Evolutionary conservation across 2,329 filamentous ascomycete genomes (phyloP).

Genomic region (Paraphaeosphaeria minitans): DNA sequence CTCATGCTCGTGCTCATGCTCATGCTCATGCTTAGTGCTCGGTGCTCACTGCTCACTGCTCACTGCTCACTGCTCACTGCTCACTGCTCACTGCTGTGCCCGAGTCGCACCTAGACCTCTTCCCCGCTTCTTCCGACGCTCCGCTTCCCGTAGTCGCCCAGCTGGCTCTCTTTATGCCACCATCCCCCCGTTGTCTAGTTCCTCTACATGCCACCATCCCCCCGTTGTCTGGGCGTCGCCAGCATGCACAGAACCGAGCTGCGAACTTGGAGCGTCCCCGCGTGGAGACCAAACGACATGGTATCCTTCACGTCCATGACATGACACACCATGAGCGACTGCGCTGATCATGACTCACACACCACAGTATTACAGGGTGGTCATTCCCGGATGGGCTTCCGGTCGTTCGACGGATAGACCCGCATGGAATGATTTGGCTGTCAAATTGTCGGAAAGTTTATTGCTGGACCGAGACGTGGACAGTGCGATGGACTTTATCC

Average conservation of each 20-base stretch:
- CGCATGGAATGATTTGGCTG: neutral
- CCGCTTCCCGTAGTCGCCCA: neutral
- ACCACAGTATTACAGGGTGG: neutral
- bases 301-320: neutral
- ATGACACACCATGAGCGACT: neutral
- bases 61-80: too few relatives aligned
- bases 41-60: too few relatives aligned
- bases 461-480: neutral
- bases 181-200: too few relatives aligned
- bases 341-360: neutral
- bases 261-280: neutral
- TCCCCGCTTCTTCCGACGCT: neutral
- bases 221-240: neutral
- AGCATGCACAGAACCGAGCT: neutral
- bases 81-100: conserved; percentile 1
- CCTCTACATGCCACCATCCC: conserved; percentile 1
- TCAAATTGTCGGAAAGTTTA: neutral
- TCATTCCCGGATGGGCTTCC: neutral
- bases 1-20: too few relatives aligned
- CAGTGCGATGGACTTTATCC: neutral
- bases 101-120: neutral
- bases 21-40: too few relatives aligned
- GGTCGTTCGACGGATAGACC: neutral
- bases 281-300: neutral
- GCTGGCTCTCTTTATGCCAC: neutral